These are phyloP conservation scores for Ramaria sp. DNA, from an alignment of 768 basidiomycete species.

Conservation along the genomic window DNA sequence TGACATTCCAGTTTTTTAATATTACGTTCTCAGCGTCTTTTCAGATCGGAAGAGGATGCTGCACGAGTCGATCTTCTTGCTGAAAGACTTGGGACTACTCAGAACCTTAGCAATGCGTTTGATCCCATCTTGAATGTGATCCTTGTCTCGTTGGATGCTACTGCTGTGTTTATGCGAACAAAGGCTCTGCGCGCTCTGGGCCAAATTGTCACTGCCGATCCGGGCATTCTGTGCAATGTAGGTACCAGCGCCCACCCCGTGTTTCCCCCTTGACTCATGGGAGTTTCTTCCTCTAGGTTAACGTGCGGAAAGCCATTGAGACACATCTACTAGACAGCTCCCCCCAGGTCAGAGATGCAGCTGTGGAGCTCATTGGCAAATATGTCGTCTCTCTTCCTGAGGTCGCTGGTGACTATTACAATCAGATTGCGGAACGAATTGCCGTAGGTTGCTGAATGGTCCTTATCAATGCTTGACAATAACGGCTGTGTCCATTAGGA, in stretches of 20 bases:
- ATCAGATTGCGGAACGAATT: constrained; percentile 80
- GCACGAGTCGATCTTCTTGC: constrained; percentile 56
- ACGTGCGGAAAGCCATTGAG: constrained; percentile 81
- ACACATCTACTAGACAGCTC: constrained; percentile 85
- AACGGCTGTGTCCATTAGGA: constrained; percentile 42
- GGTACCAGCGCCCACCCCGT: constrained; percentile 16
- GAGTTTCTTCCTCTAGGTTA: constrained; percentile 33
- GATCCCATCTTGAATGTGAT: constrained; percentile 76
- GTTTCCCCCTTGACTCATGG: not conserved
- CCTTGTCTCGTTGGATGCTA: constrained; percentile 68
- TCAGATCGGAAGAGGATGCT: constrained; percentile 63
- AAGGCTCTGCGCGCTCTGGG: constrained; percentile 88
- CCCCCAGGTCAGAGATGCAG: constrained; percentile 90
- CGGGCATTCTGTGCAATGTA: constrained; percentile 68
- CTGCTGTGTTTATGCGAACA: constrained; percentile 85
- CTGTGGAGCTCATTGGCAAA: constrained; percentile 95
- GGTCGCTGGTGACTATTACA: constrained; percentile 85
- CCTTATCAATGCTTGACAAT: not conserved
- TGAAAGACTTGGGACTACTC: constrained; percentile 68
- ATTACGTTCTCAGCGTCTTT: not conserved
- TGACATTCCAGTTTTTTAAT: not conserved
- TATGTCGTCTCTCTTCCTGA: constrained; percentile 85
- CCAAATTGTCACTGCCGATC: constrained; percentile 82
- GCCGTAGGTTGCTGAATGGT: constrained; percentile 43
- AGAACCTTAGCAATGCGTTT: constrained; percentile 70